Conservation (phyloP, 2,329 filamentous ascomycete species). For the Elsinoe fawcettii region DNA sequence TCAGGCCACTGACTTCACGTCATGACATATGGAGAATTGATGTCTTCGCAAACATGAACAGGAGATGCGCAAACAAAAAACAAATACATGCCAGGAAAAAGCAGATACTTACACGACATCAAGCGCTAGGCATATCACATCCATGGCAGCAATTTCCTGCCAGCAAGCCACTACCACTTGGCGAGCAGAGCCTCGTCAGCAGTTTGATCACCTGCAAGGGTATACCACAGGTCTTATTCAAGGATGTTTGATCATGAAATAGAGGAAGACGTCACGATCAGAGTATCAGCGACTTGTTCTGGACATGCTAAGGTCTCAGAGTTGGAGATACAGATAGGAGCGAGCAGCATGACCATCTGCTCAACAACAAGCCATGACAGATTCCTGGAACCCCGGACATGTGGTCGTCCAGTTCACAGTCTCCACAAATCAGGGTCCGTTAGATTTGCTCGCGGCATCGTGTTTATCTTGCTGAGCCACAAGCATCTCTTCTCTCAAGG, state of each 20-base stretch:
- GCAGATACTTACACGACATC: neutral
- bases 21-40: neutral
- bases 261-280: no score
- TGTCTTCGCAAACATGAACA: neutral
- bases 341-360: neutral
- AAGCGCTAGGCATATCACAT: neutral
- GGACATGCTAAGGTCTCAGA: no score
- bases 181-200: neutral
- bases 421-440: conserved; percentile 9
- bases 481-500: neutral
- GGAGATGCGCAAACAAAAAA: neutral
- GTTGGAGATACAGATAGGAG: no score
- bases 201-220: neutral
- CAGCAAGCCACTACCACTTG: conserved; percentile 2
- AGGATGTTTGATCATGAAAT: neutral
- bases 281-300: no score
- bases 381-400: conserved; percentile 1
- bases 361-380: neutral
- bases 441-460: neutral
- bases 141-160: neutral
- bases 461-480: neutral
- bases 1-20: neutral
- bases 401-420: neutral
- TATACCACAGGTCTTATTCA: neutral
- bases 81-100: neutral